Evolutionary conservation across 345 rosid species (phyloP).

Genomic region (Abelmoschus esculentus): DNA sequence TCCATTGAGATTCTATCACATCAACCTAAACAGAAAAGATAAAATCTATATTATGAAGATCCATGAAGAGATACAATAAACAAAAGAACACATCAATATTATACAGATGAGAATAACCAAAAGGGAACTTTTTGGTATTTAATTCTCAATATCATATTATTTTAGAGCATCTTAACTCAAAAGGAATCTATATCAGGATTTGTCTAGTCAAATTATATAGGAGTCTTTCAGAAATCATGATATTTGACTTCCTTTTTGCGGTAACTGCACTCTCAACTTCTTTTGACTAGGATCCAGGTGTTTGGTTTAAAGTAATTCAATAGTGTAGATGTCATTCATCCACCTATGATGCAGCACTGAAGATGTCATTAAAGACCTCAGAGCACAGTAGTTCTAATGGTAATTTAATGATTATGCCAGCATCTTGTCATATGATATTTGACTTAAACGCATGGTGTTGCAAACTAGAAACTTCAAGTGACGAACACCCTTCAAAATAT

Average conservation of each 20-base stretch:
- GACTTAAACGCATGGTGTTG: neutral
- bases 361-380: neutral
- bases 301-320: neutral
- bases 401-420: neutral
- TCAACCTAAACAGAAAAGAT: constrained; percentile 52
- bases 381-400: neutral
- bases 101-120: neutral
- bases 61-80: neutral
- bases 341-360: neutral
- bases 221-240: neutral
- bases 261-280: neutral
- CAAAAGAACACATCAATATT: neutral
- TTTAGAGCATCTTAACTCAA: neutral
- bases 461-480: neutral
- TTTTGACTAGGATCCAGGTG: neutral
- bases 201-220: neutral
- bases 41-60: neutral
- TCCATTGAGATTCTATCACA: constrained; percentile 99
- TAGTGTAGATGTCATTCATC: neutral
- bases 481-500: neutral
- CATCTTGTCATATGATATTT: neutral
- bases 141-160: neutral
- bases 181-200: neutral
- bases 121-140: neutral
- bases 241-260: neutral